Conservation (phyloP, 2,329 filamentous ascomycete species). For the Helotiales sp. region DNA sequence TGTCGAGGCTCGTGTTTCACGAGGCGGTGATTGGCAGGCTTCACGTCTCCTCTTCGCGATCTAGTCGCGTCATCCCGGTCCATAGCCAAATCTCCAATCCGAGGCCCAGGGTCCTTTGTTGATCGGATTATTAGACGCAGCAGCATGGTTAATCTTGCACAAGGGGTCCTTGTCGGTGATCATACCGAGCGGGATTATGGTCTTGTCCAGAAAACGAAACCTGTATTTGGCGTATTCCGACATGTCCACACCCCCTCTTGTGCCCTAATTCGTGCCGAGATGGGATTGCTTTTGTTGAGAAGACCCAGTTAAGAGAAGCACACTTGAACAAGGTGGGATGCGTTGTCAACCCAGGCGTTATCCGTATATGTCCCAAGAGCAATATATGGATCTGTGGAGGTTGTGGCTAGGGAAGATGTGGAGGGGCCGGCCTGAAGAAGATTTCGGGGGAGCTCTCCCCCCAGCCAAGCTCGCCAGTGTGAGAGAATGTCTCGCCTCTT, state of each 20-base stretch:
- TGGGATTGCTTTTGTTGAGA: slow-evolving; percentile 3
- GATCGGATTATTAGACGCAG: slow-evolving; percentile 14
- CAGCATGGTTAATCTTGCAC: slow-evolving; percentile 18
- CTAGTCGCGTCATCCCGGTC: slow-evolving; percentile 5
- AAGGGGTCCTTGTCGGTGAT: slow-evolving; percentile 7
- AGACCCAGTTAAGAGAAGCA: background rate
- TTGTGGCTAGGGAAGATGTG: background rate
- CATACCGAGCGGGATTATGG: slow-evolving; percentile 5
- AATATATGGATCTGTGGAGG: slow-evolving; percentile 2
- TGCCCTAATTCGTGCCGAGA: background rate
- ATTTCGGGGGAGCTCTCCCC: background rate
- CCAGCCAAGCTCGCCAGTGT: background rate
- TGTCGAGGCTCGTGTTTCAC: slow-evolving; percentile 4
- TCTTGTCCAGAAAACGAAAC: slow-evolving; percentile 4
- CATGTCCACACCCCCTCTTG: background rate
- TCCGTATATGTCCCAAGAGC: slow-evolving; percentile 2
- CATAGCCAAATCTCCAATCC: slow-evolving; percentile 1
- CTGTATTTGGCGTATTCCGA: slow-evolving; percentile 12
- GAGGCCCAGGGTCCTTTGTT: slow-evolving; percentile 9
- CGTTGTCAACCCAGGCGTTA: slow-evolving; percentile 6
- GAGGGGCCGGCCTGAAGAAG: background rate
- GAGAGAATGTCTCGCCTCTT: slow-evolving; percentile 12
- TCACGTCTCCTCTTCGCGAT: background rate
- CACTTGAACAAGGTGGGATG: slow-evolving; percentile 3
- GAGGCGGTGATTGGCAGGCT: slow-evolving; percentile 4